Evolutionary conservation across 2,329 filamentous ascomycete species (phyloP).

Genomic region (Fusarium multiceps): DNA sequence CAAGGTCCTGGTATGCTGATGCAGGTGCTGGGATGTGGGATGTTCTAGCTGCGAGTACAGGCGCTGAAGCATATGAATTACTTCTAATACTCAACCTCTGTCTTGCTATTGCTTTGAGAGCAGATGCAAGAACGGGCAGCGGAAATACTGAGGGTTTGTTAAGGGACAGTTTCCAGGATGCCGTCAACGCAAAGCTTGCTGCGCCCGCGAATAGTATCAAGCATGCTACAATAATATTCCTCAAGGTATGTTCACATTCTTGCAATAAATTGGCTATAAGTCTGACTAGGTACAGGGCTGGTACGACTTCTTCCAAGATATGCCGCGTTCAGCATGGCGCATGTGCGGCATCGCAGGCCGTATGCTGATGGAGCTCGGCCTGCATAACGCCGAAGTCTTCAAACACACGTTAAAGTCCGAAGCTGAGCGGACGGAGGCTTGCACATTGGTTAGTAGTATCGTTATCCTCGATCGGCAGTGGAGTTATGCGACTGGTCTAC

Average conservation of each 20-base stretch:
- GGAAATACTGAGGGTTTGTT: constrained; percentile 13
- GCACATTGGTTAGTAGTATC: constrained; percentile 20
- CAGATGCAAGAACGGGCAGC: constrained; percentile 4
- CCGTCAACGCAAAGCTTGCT: constrained; percentile 29
- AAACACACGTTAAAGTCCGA: constrained; percentile 30
- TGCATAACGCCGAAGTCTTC: constrained; percentile 44
- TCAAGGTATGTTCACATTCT: constrained; percentile 1
- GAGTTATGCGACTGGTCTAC: constrained; percentile 30
- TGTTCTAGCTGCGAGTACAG: constrained; percentile 13
- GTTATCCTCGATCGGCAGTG: constrained; percentile 22
- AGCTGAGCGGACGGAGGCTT: constrained; percentile 14
- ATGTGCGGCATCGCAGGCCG: constrained; percentile 46
- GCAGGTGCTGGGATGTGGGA: constrained; percentile 21
- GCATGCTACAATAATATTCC: constrained; percentile 22
- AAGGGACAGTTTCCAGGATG: constrained; percentile 27
- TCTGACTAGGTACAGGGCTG: constrained; percentile 5
- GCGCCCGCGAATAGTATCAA: constrained; percentile 28
- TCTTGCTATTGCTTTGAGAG: constrained; percentile 18
- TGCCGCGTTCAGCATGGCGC: constrained; percentile 41
- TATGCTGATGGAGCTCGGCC: constrained; percentile 45
- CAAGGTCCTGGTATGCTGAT: constrained; percentile 22
- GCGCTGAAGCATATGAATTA: constrained; percentile 12
- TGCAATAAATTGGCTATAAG: rapidly evolving
- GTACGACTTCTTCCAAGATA: constrained; percentile 45
- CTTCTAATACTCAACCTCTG: constrained; percentile 23